Evolutionary conservation across 805 yeast species (phyloP).

Genomic region (Barnettozyma sp.): DNA sequence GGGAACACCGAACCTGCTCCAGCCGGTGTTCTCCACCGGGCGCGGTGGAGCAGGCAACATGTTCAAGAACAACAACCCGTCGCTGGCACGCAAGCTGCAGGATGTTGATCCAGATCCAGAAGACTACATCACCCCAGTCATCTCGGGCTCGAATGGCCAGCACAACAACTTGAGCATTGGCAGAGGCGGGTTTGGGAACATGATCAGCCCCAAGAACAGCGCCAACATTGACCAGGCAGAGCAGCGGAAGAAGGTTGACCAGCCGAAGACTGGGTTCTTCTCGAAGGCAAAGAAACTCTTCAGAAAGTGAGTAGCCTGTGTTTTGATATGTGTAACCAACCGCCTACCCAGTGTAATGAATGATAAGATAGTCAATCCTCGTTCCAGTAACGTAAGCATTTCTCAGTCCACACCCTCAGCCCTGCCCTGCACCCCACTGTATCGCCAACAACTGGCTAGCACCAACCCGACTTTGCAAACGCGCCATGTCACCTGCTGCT

Average conservation of each 20-base stretch:
- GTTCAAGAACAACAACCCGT: conserved; percentile 54
- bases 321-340: too few relatives aligned
- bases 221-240: conserved; percentile 17
- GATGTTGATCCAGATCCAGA: conserved; percentile 47
- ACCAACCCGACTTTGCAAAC: too few relatives aligned
- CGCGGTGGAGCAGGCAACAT: conserved; percentile 78
- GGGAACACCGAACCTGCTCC: conserved; percentile 51
- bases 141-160: conserved; percentile 27
- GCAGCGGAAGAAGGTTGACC: conserved; percentile 21
- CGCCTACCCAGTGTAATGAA: too few relatives aligned
- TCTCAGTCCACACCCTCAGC: too few relatives aligned
- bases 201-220: conserved; percentile 33
- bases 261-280: conserved; percentile 31
- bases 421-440: too few relatives aligned
- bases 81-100: conserved; percentile 53
- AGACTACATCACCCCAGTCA: conserved; percentile 36
- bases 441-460: too few relatives aligned
- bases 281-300: conserved; percentile 41
- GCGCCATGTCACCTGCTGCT: too few relatives aligned
- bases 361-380: too few relatives aligned
- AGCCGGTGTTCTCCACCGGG: conserved; percentile 59
- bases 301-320: conserved; percentile 17
- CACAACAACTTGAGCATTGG: conserved; percentile 37
- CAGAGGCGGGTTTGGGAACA: conserved; percentile 62
- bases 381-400: too few relatives aligned